Evolutionary conservation across 495 filamentous ascomycete genomes (phyloP).

Genomic region (Trichoderma virens): DNA sequence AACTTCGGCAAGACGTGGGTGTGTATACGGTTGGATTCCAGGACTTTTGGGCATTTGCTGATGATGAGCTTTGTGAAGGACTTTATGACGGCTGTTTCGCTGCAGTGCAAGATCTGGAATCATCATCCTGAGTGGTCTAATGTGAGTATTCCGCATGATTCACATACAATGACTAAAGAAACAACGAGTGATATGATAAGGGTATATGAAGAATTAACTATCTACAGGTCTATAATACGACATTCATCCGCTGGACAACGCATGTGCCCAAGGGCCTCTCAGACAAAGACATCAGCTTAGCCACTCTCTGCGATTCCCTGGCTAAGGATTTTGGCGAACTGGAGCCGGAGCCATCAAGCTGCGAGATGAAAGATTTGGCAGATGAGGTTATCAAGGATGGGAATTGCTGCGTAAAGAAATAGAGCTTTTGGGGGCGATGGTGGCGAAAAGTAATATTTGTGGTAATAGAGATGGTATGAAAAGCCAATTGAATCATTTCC

Average conservation of each 20-base stretch:
- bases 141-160: constrained; percentile 27
- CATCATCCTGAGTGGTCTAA: constrained; percentile 63
- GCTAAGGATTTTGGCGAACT: constrained; percentile 45
- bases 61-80: constrained; percentile 28
- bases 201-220: neutral
- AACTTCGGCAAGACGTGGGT: constrained; percentile 58
- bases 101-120: constrained; percentile 46
- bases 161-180: no score
- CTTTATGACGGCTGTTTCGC: constrained; percentile 53
- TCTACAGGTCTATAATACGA: constrained; percentile 50
- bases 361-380: constrained; percentile 11
- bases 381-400: constrained; percentile 22
- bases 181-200: neutral
- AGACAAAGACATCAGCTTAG: constrained; percentile 56
- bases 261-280: constrained; percentile 67
- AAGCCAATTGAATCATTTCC: no score
- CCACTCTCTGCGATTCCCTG: constrained; percentile 56
- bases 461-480: no score
- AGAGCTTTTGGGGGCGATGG: no score
- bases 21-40: constrained; percentile 21
- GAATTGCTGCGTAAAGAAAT: constrained; percentile 41
- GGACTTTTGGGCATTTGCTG: neutral
- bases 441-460: no score
- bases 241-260: constrained; percentile 65
- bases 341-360: constrained; percentile 19